Conservation (phyloP, 2,329 filamentous ascomycete genomes). For the Arthrinium puccinioides region DNA sequence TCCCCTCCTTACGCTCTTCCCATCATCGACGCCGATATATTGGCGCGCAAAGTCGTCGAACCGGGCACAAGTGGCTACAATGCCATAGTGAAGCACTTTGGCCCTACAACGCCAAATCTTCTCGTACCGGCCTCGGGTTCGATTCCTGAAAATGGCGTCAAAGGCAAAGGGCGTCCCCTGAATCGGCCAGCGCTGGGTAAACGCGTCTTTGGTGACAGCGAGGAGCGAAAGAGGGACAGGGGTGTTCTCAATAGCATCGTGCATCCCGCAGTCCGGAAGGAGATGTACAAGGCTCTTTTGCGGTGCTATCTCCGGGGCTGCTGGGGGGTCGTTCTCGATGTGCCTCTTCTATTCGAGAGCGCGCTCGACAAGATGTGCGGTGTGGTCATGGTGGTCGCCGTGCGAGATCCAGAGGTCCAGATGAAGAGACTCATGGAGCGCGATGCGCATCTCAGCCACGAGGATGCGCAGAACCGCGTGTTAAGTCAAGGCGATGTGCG, state of each 20-base stretch:
- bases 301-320: slow-evolving; percentile 64
- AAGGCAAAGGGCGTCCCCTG: slow-evolving; percentile 63
- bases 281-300: slow-evolving; percentile 73
- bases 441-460: slow-evolving; percentile 70
- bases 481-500: slow-evolving; percentile 79
- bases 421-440: slow-evolving; percentile 69
- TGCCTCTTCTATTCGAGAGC: slow-evolving; percentile 87
- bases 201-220: slow-evolving; percentile 75
- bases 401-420: slow-evolving; percentile 72
- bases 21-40: slow-evolving; percentile 86
- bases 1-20: slow-evolving; percentile 77
- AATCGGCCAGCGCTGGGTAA: slow-evolving; percentile 81
- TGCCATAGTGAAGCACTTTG: slow-evolving; percentile 76
- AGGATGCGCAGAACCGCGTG: slow-evolving; percentile 84
- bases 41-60: slow-evolving; percentile 90
- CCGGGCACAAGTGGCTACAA: slow-evolving; percentile 80
- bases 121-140: slow-evolving; percentile 52
- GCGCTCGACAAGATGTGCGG: slow-evolving; percentile 81
- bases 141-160: slow-evolving; percentile 46
- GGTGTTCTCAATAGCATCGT: slow-evolving; percentile 81
- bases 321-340: slow-evolving; percentile 89
- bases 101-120: slow-evolving; percentile 75
- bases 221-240: slow-evolving; percentile 64
- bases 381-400: slow-evolving; percentile 78
- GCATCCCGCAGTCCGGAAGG: slow-evolving; percentile 79